Base-by-base conservation (phyloP, 1,284 basidiomycete species). In the Agaricales sp. region DNA sequence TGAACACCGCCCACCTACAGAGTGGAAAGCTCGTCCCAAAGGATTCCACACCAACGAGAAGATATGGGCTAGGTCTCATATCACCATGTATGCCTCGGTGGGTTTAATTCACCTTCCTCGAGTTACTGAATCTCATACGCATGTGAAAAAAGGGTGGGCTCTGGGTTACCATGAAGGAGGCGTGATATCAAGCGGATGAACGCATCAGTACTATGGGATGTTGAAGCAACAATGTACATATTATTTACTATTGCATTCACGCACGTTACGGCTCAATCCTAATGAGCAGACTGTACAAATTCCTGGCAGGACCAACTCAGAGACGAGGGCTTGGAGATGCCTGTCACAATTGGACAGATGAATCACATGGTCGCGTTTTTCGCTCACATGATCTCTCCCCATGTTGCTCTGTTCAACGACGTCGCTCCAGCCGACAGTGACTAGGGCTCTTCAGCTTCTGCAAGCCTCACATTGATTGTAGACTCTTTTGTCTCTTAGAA, bases 71-170 rank as follows among this genome's bases (percentile, higher is more conserved):
- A 74, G 71, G 56, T 61, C 63, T 47, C 76, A 80, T 55, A 56
- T 82, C 48, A 82, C 79, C 0, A 65, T 79, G 66, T 78, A 76
- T 53, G 60, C 65, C 20, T 58, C 67, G 24, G 77, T 76, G 49
- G 49, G 71, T 65, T 37, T 25, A 39, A 14, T 39, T 52, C 16
- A 16, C 14, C 23, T 48, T 4, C 39, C 35, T 39, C n/a, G n/a
- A n/a, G n/a, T 20, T 39, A 55, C n/a, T n/a, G n/a, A n/a, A n/a
- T n/a, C n/a, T n/a, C n/a, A n/a, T n/a, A n/a, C n/a, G n/a, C n/a
- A n/a, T 52, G 54, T 53, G 53, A 46, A 56, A 46, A n/a, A n/a
- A 70, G 64, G 74, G 68, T 41, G 67, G 67, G 3, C 51, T 69
- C 24, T 70, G 68, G 67, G 56, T 68, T 12, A 68, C 59, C 39